Evolutionary conservation across 2,329 filamentous ascomycete species (phyloP), one percentile per base, ranked within the genome.

Genomic region (Ustilaginoidea virens): DNA sequence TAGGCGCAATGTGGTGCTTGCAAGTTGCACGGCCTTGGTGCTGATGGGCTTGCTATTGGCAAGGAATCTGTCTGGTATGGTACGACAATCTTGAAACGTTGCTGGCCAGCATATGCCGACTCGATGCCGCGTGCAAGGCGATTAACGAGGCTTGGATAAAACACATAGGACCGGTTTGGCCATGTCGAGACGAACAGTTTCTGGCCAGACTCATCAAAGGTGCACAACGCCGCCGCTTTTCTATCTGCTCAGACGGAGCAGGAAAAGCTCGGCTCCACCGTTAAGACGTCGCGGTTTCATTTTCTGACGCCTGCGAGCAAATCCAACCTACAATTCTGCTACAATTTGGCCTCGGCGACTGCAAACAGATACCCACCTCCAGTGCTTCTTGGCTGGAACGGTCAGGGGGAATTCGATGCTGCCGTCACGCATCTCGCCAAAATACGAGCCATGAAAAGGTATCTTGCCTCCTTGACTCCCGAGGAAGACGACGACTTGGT

Each of bases 401-500:
- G 43, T 17, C 38, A 37, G 4, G 53, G 48, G 2, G 38, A 51
- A 17, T 45, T 52, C 30, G 44, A 56, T 29, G 50, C 51, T 11
- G 40, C 43, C 20, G 34, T 36, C 8, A 51, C 51, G 4, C 56
- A 58, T 29, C 42, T 59, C 16, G 56, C 56, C 33, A 58, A 56
- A 34, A 38, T 60, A 9, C 48, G 52, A 26, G 40, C 46, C 25
- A 46, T 56, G 10, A 33, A 48, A 23, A 40, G 44, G n/a, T 55
- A 57, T 29, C 39, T 57, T 10, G 32, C 49, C 18, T 36, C 36
- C 11, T 38, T 55, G 3, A 32, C 33, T 7, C 18, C 30, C 2
- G 40, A 36, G 7, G 41, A 50, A 4, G 48, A 73, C 32, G 56
- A 69, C 13, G 75, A 80, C 43, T 48, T 81, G 17, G 61, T 77